Percentiles rank a stretch among this genome's conserved stretches.
Evolutionary conservation across 2,329 filamentous ascomycete genomes (phyloP).

Genomic region (Penicillium sp.): DNA sequence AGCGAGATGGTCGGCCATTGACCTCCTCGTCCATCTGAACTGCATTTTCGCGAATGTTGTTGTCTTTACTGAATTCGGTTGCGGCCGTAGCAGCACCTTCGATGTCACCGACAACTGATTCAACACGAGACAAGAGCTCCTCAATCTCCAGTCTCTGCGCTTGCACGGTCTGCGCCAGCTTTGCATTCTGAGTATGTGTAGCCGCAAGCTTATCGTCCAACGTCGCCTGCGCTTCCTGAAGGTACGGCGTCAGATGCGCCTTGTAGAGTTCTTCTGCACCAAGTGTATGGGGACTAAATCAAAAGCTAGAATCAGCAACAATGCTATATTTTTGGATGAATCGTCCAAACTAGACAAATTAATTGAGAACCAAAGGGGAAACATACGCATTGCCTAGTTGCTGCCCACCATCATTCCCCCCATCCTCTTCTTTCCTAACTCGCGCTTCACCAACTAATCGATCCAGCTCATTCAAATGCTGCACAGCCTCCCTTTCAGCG

Average conservation of each 20-base stretch:
- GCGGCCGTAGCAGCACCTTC: constrained; percentile 46
- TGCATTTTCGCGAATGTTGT: constrained; percentile 39
- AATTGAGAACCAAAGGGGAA: background rate
- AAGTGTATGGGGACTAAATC: constrained; percentile 55
- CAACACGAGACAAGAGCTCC: constrained; percentile 49
- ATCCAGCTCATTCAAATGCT: constrained; percentile 57
- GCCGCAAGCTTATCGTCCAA: constrained; percentile 47
- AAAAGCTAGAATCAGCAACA: no score
- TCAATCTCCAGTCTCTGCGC: constrained; percentile 55
- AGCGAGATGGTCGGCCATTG: constrained; percentile 26
- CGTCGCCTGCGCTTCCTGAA: constrained; percentile 47
- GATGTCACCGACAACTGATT: constrained; percentile 53
- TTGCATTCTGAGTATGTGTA: constrained; percentile 50
- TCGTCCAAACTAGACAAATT: no score
- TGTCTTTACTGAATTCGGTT: constrained; percentile 34
- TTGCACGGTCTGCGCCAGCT: constrained; percentile 47
- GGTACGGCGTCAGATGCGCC: constrained; percentile 54
- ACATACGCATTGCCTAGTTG: constrained; percentile 45
- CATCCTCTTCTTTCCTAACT: constrained; percentile 43
- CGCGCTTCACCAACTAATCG: constrained; percentile 54
- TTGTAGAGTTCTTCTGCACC: constrained; percentile 52
- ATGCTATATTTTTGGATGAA: no score
- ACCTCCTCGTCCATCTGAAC: constrained; percentile 43
- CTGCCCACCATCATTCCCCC: constrained; percentile 29
- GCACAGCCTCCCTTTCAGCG: constrained; percentile 51